Evolutionary conservation across 2,329 filamentous ascomycete species (phyloP).

Genomic region (Iodosphaeria phyllophila): DNA sequence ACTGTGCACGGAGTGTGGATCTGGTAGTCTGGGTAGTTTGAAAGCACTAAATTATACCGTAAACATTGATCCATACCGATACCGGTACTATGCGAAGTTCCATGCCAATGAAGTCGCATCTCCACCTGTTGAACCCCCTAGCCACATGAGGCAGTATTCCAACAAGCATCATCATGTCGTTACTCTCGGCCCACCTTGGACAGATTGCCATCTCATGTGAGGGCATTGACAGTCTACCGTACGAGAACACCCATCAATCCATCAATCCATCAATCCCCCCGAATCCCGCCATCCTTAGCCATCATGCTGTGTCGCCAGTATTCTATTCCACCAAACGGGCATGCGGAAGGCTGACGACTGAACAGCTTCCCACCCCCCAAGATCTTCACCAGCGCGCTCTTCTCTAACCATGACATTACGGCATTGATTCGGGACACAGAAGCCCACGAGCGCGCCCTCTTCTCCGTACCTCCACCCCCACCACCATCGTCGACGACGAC

Average conservation of each 20-base stretch:
- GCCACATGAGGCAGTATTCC: too few relatives aligned
- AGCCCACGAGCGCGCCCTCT: conserved; percentile 81
- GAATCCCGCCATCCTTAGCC: too few relatives aligned
- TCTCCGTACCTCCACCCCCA: conserved; percentile 64
- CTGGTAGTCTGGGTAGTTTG: too few relatives aligned
- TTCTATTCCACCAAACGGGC: background rate
- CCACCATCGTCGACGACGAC: conserved; percentile 24
- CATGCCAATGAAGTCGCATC: too few relatives aligned
- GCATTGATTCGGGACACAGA: conserved; percentile 90
- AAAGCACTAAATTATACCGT: too few relatives aligned
- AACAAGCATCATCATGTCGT: conserved; percentile 33
- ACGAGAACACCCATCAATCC: conserved; percentile 17
- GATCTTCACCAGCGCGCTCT: conserved; percentile 85
- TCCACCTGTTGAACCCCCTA: too few relatives aligned
- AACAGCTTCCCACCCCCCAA: conserved; percentile 72
- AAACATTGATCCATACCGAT: too few relatives aligned
- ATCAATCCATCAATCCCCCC: background rate
- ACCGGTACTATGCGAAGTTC: too few relatives aligned
- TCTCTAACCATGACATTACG: conserved; percentile 81
- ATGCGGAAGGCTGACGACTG: conserved; percentile 3
- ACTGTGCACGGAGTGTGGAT: too few relatives aligned
- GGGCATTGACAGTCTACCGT: conserved; percentile 61
- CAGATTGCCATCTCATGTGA: conserved; percentile 61
- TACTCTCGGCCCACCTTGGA: conserved; percentile 53
- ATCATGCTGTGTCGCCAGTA: background rate